Evolutionary conservation across 2,329 filamentous ascomycete genomes (phyloP).

Genomic region (Verticillium klebahnii): DNA sequence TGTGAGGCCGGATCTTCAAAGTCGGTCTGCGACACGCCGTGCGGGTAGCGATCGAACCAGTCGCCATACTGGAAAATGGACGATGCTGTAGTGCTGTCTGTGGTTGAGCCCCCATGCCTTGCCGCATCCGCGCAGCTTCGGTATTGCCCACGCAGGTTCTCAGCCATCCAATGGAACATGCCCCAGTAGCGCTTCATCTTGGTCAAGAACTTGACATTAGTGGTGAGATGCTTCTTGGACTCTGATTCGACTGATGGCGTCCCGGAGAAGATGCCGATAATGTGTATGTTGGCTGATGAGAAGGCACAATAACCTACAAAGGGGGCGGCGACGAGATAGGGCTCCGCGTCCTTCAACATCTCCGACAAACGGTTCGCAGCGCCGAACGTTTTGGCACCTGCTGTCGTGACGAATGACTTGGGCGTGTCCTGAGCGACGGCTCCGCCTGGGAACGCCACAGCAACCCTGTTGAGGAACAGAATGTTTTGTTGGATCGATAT

Average conservation of each 20-base stretch:
- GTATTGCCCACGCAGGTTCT: constrained; percentile 87
- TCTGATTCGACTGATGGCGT: constrained; percentile 69
- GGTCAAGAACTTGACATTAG: constrained; percentile 83
- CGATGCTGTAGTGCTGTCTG: constrained; percentile 43
- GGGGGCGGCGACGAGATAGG: constrained; percentile 78
- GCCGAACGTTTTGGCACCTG: constrained; percentile 70
- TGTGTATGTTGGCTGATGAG: constrained; percentile 88
- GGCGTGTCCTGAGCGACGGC: constrained; percentile 67
- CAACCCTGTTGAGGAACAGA: constrained; percentile 85
- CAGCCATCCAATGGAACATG: constrained; percentile 95
- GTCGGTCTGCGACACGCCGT: constrained; percentile 80
- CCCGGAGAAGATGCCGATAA: constrained; percentile 85
- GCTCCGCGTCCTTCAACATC: constrained; percentile 74
- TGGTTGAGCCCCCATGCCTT: constrained; percentile 55
- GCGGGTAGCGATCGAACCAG: constrained; percentile 94
- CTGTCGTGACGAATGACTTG: constrained; percentile 70
- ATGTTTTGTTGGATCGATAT: constrained; percentile 85
- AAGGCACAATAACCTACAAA: constrained; percentile 96
- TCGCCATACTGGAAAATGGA: constrained; percentile 92
- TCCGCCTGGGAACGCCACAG: constrained; percentile 65
- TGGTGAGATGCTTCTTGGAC: constrained; percentile 79
- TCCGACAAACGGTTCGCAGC: constrained; percentile 85
- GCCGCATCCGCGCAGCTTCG: constrained; percentile 79
- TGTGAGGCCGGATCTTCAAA: constrained; percentile 70
- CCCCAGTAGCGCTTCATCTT: constrained; percentile 99